Conservation (phyloP, 257 asterid species). For the Oldenlandia corymbosa region DNA sequence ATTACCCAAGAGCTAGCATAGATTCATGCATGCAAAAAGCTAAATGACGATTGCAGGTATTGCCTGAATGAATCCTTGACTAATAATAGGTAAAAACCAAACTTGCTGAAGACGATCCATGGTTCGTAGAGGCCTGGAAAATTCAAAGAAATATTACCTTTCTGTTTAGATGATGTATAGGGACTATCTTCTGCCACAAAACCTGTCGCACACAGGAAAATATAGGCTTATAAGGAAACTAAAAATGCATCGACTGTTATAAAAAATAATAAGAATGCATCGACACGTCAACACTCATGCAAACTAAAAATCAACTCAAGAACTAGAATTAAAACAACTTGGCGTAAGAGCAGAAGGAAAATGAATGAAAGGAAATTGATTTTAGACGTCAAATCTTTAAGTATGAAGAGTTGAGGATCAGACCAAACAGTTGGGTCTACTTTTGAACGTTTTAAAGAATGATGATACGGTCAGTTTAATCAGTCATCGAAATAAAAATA, state of each 20-base stretch:
- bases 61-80: not conserved
- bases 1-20: too few species aligned
- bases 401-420: not conserved
- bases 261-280: too few species aligned
- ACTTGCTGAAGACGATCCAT: conserved; percentile 84
- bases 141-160: conserved; percentile 75
- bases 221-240: not conserved
- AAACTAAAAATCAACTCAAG: not conserved
- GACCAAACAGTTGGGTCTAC: not conserved
- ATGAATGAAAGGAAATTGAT: not conserved
- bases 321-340: not conserved
- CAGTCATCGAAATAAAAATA: not conserved
- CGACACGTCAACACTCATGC: not conserved
- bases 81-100: too few species aligned
- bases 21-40: not conserved
- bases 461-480: not conserved
- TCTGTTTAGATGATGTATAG: conserved; percentile 51
- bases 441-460: not conserved
- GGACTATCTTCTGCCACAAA: conserved; percentile 70
- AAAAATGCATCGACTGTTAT: not conserved
- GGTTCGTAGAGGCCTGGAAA: conserved; percentile 75
- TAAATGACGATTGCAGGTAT: too few species aligned
- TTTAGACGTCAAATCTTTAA: not conserved
- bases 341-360: not conserved
- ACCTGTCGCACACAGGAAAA: conserved; percentile 33